phyloP scores from a whole-genome alignment of 2,329 filamentous ascomycete genomes.

The Mycocentrospora acerina region DNA sequence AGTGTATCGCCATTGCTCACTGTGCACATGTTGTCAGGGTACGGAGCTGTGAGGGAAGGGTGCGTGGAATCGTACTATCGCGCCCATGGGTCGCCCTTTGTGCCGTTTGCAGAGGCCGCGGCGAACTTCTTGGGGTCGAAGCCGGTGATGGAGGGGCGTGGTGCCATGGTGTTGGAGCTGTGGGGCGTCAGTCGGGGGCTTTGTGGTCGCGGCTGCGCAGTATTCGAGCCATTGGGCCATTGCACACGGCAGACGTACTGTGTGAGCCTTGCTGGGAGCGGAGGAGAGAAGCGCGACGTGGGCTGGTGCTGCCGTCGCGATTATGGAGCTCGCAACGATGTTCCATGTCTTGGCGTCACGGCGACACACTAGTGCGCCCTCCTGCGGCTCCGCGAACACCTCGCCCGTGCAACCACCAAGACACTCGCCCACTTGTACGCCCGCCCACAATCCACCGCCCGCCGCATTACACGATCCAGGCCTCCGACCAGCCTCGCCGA shows the following conservation, averaged over 20 bases:
- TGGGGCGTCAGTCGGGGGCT: slow-evolving; percentile 16
- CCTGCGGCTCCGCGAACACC: neutral
- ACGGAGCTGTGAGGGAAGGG: slow-evolving; percentile 2
- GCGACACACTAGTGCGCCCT: slow-evolving; percentile 3
- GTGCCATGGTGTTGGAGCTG: slow-evolving; percentile 50
- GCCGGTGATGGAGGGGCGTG: slow-evolving; percentile 77
- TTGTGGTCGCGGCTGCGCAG: no score
- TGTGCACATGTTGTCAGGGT: slow-evolving; percentile 44
- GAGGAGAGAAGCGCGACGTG: slow-evolving; percentile 18
- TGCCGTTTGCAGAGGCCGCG: slow-evolving; percentile 62
- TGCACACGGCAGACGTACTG: slow-evolving; percentile 19
- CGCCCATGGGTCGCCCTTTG: slow-evolving; percentile 63
- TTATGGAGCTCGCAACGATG: slow-evolving; percentile 15
- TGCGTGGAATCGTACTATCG: slow-evolving; percentile 53
- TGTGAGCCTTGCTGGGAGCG: slow-evolving; percentile 25
- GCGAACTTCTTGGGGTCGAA: slow-evolving; percentile 85
- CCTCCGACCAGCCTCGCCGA: neutral
- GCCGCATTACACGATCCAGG: neutral
- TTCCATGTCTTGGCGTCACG: slow-evolving; percentile 7
- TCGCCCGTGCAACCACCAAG: neutral
- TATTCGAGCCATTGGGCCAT: slow-evolving; percentile 4
- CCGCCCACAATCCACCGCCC: slow-evolving; percentile 5
- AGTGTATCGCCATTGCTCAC: slow-evolving; percentile 92
- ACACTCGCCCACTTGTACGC: slow-evolving; percentile 4
- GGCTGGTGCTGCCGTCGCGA: slow-evolving; percentile 20